A percentile compares a stretch with the other conserved stretches of the same genome.
phyloP scores from a whole-genome alignment of 768 basidiomycete genomes.

The Collybia mongolica region DNA sequence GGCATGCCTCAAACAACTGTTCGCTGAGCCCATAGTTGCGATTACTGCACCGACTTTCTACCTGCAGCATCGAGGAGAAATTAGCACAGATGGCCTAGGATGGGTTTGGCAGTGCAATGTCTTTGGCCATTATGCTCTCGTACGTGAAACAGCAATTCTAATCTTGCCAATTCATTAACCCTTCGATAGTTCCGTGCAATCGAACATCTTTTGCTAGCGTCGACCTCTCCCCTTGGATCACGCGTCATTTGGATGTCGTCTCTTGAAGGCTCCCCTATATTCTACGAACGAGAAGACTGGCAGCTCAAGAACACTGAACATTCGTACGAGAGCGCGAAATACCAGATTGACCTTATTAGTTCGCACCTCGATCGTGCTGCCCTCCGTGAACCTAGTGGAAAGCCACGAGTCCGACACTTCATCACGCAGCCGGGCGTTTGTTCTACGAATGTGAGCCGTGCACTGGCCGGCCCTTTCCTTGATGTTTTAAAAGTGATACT shows the following conservation, averaged over 20 bases:
- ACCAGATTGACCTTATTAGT: constrained; percentile 71
- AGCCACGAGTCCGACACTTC: constrained; percentile 47
- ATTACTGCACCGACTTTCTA: constrained; percentile 58
- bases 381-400: constrained; percentile 17
- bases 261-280: constrained; percentile 52
- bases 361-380: constrained; percentile 51
- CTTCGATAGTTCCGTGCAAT: constrained; percentile 59
- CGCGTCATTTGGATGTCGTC: constrained; percentile 84
- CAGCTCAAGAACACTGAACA: constrained; percentile 60
- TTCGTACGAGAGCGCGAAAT: constrained; percentile 74
- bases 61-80: constrained; percentile 54
- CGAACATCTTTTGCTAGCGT: constrained; percentile 48
- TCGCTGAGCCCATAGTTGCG: constrained; percentile 39
- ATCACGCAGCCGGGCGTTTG: constrained; percentile 70
- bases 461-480: constrained; percentile 42
- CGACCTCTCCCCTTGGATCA: constrained; percentile 39
- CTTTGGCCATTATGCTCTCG: constrained; percentile 78
- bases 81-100: constrained; percentile 69
- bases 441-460: constrained; percentile 57
- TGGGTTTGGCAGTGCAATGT: constrained; percentile 86
- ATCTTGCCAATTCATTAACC: constrained; percentile 4
- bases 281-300: constrained; percentile 67
- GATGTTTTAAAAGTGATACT: constrained; percentile 46
- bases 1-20: constrained; percentile 43
- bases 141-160: constrained; percentile 45